Conservation (phyloP, 805 yeast species). For the Yamadazyma phyllophila region DNA sequence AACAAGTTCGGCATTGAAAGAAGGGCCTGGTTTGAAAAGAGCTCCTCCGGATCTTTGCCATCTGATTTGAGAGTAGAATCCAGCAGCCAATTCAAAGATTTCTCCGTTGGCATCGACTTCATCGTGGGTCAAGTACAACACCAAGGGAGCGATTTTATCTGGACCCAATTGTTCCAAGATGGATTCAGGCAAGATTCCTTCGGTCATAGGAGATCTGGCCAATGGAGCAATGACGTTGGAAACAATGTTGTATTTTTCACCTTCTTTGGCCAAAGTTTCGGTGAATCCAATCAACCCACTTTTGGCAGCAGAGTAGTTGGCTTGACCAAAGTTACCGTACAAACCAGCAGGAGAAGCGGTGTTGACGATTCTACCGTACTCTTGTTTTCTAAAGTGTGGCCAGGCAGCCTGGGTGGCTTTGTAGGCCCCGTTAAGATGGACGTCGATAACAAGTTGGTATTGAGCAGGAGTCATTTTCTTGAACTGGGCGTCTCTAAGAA, state of each 20-base stretch:
- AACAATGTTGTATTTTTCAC: constrained; percentile 75
- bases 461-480: constrained; percentile 82
- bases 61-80: constrained; percentile 84
- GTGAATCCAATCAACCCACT: constrained; percentile 86
- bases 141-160: constrained; percentile 89
- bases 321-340: constrained; percentile 95
- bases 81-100: constrained; percentile 91
- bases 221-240: constrained; percentile 91
- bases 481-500: constrained; percentile 82
- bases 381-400: constrained; percentile 83
- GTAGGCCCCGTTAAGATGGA: constrained; percentile 88
- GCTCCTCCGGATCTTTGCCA: constrained; percentile 94
- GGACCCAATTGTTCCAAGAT: constrained; percentile 78
- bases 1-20: constrained; percentile 84
- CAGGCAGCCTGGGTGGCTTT: constrained; percentile 86
- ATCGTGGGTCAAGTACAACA: constrained; percentile 74
- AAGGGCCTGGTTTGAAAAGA: constrained; percentile 70
- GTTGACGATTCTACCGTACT: constrained; percentile 84
- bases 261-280: constrained; percentile 94
- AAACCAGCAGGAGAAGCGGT: constrained; percentile 98
- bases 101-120: constrained; percentile 61
- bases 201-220: constrained; percentile 96
- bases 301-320: constrained; percentile 93
- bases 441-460: constrained; percentile 76
- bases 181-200: constrained; percentile 81